Percentiles rank a stretch among this genome's conserved stretches.
These are phyloP conservation scores for Leishmania amazonensis DNA, from an alignment of 208 protist species.

Conservation along the genomic window DNA sequence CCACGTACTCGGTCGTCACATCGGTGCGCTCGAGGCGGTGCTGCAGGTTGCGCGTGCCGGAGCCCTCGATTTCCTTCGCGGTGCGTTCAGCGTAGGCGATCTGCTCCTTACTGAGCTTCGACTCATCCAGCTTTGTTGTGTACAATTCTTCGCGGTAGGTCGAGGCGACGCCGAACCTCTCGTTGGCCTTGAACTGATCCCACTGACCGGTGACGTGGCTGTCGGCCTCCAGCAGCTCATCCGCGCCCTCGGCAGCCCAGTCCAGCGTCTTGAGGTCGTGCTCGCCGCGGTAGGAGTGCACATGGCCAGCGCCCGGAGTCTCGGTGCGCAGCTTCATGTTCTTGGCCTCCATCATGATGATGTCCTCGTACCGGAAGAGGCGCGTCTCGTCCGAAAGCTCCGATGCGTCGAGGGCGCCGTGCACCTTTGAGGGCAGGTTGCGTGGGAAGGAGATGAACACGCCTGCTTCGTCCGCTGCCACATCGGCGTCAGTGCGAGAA, in stretches of 20 bases:
- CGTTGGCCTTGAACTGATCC: constrained; percentile 91
- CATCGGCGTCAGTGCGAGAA: constrained; percentile 76
- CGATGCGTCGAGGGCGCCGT: constrained; percentile 50
- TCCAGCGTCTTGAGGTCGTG: constrained; percentile 73
- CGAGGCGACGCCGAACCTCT: constrained; percentile 78
- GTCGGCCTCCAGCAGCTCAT: constrained; percentile 70
- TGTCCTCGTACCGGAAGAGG: constrained; percentile 65
- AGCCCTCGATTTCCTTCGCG: constrained; percentile 79
- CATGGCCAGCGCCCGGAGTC: constrained; percentile 55
- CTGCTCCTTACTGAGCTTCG: constrained; percentile 76
- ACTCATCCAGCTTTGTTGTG: constrained; percentile 88
- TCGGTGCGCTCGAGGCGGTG: constrained; percentile 78
- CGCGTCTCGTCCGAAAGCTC: constrained; percentile 41
- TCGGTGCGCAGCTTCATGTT: constrained; percentile 75
- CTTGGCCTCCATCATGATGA: constrained; percentile 77
- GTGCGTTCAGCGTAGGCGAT: constrained; percentile 63
- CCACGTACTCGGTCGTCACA: constrained; percentile 44
- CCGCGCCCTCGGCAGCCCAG: constrained; percentile 61
- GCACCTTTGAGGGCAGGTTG: constrained; percentile 49
- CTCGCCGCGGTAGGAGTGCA: constrained; percentile 47
- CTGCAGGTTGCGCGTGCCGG: constrained; percentile 54
- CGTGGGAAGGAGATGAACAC: constrained; percentile 75
- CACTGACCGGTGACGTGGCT: constrained; percentile 61
- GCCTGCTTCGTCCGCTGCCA: constrained; percentile 42
- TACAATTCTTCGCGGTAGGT: constrained; percentile 89